Percentiles rank a stretch among this genome's conserved stretches.
phyloP scores from a whole-genome alignment of 495 filamentous ascomycete genomes.

The Trichoderma parareesei region DNA sequence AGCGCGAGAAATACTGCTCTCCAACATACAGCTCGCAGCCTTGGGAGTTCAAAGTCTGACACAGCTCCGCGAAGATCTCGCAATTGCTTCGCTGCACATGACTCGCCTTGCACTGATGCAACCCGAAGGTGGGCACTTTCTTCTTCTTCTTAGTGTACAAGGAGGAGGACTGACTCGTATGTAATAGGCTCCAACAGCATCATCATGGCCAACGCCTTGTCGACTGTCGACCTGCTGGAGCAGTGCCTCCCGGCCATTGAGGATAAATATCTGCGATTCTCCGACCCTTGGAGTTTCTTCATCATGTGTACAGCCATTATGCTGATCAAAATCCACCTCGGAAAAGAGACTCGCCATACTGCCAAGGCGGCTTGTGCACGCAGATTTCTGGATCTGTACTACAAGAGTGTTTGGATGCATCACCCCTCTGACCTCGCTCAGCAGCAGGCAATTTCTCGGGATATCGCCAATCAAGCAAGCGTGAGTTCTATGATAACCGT shows the following conservation, averaged over 20 bases:
- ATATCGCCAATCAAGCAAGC: not conserved
- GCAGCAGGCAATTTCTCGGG: not conserved
- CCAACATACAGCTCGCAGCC: conserved; percentile 23
- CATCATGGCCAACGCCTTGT: conserved; percentile 22
- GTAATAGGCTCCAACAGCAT: conserved; percentile 21
- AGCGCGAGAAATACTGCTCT: conserved; percentile 26
- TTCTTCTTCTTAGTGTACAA: not conserved
- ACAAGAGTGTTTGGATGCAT: conserved; percentile 19
- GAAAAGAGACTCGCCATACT: conserved; percentile 22
- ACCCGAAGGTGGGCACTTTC: conserved; percentile 11
- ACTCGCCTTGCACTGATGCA: not conserved
- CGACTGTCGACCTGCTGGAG: conserved; percentile 26
- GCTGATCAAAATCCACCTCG: conserved; percentile 28
- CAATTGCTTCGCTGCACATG: conserved; percentile 25
- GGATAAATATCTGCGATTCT: conserved; percentile 23
- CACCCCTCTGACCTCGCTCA: not conserved
- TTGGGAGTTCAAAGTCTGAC: conserved; percentile 25
- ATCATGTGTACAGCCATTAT: conserved; percentile 27
- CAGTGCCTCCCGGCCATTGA: conserved; percentile 27
- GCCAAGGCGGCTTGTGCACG: conserved; percentile 25
- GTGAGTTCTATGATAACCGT: not conserved
- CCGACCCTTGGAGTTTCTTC: conserved; percentile 28
- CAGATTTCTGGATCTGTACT: conserved; percentile 26
- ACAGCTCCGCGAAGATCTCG: conserved; percentile 27
- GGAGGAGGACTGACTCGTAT: not conserved